Evolutionary conservation across 345 rosid species (phyloP).

Genomic region (Physaria fendleri): DNA sequence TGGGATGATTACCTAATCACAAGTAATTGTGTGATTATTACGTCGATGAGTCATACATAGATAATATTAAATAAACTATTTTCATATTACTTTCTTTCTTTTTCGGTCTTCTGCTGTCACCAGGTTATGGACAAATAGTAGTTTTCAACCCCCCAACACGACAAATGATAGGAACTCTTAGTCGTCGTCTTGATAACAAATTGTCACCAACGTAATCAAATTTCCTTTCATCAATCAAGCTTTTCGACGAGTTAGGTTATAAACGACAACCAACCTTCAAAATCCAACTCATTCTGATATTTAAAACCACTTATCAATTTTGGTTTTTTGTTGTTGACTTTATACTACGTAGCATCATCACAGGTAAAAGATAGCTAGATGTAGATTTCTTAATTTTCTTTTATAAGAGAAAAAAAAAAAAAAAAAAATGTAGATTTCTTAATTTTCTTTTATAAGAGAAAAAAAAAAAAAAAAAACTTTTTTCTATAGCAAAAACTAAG

Average conservation of each 20-base stretch:
- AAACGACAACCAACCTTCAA: not conserved
- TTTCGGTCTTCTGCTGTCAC: conserved; percentile 29
- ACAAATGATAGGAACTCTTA: conserved; percentile 24
- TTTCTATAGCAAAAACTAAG: too few relatives aligned
- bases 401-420: too few relatives aligned
- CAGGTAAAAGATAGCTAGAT: too few relatives aligned
- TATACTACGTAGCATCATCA: too few relatives aligned
- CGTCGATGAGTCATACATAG: conserved; percentile 27
- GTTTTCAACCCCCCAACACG: conserved; percentile 15
- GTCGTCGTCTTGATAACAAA: conserved; percentile 22
- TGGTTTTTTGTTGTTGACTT: too few relatives aligned
- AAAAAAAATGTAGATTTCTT: too few relatives aligned
- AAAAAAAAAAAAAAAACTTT: too few relatives aligned
- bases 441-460: too few relatives aligned
- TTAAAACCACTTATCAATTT: too few relatives aligned
- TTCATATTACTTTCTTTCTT: conserved; percentile 1
- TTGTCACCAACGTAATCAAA: conserved; percentile 21
- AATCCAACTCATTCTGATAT: conserved; percentile 4
- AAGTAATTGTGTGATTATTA: conserved; percentile 9
- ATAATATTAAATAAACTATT: not conserved
- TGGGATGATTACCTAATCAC: not conserved
- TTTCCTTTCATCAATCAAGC: conserved; percentile 1
- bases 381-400: too few relatives aligned
- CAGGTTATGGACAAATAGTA: conserved; percentile 17
- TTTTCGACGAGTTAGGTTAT: conserved; percentile 20